Evolutionary conservation across 495 filamentous ascomycete genomes (phyloP).

Genomic region (Neurospora sp.): DNA sequence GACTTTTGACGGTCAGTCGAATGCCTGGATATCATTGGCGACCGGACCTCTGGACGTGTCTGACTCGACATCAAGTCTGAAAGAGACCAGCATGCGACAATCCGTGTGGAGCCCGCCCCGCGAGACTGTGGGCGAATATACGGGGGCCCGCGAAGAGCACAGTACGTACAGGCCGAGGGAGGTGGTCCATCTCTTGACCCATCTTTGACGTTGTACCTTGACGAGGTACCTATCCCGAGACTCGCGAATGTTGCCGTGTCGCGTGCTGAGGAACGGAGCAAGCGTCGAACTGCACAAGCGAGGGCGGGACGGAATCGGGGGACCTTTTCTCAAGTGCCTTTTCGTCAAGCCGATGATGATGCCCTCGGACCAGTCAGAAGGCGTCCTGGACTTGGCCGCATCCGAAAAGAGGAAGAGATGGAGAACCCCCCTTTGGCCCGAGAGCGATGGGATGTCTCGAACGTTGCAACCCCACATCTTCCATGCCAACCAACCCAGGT

Average conservation of each 20-base stretch:
- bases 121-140: background rate
- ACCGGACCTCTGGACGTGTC: background rate
- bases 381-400: background rate
- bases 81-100: background rate
- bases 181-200: background rate
- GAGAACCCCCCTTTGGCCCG: background rate
- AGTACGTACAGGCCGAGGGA: background rate
- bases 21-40: background rate
- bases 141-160: background rate
- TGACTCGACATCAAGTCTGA: background rate
- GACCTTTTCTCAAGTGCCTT: background rate
- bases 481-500: background rate
- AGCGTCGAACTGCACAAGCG: background rate
- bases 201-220: background rate
- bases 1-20: background rate
- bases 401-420: background rate
- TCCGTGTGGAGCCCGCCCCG: background rate
- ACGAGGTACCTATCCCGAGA: background rate
- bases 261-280: background rate
- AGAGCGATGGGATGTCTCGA: background rate
- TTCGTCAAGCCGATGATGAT: background rate
- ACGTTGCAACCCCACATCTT: background rate
- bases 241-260: background rate
- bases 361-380: background rate
- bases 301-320: background rate